Base-by-base conservation (phyloP, 768 basidiomycete species). In the Pisolithus orientalis region DNA sequence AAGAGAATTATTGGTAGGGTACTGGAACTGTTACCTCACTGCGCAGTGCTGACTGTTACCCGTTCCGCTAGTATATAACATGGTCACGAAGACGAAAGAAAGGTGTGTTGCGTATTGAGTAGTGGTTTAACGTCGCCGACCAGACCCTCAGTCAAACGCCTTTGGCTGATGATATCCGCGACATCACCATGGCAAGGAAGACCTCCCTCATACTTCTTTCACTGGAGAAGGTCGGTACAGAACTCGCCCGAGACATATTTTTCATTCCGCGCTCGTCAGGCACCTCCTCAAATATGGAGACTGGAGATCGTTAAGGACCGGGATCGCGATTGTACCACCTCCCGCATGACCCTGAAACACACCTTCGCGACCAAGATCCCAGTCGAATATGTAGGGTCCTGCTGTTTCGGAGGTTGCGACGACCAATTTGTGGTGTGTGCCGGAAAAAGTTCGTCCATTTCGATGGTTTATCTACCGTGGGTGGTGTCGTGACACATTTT, bases 381-480 rank as follows among this genome's bases (percentile, higher is more conserved):
- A 11, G 80, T 87, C 16, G 85, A 90, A 59, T 89, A 89, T 59
- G 84, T 87, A 2, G 90, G 90, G 0, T 81, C 84, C 6, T 87
- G 86, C 61, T 88, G 89, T 68, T 90, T 91, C 49, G 88, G 87
- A 37, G 90, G 89, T 17, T 80, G 79, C 60, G 81, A 85, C 55
- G 84, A 89, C 59, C 86, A 91, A 60, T 72, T 90, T 42, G 82
- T 92, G 10, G 71, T 91, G 4, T 87, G 88, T 59, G 84, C 85
- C 39, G 82, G 84, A 8, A 90, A 91, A 79, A 76, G 88, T 81
- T 44, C 37, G 67, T 59, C 16, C 24, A 16, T 9, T 25, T 44
- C 31, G 31, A 8, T 32, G 31, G 31, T 32, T 9, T 32, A 32
- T 32, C 13, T 24, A 25, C 17, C 40, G 21, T 9, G 16, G 4